phyloP scores from a whole-genome alignment of 192 early-diverging fungal genomes.

The Gamsiella multidivaricata region DNA sequence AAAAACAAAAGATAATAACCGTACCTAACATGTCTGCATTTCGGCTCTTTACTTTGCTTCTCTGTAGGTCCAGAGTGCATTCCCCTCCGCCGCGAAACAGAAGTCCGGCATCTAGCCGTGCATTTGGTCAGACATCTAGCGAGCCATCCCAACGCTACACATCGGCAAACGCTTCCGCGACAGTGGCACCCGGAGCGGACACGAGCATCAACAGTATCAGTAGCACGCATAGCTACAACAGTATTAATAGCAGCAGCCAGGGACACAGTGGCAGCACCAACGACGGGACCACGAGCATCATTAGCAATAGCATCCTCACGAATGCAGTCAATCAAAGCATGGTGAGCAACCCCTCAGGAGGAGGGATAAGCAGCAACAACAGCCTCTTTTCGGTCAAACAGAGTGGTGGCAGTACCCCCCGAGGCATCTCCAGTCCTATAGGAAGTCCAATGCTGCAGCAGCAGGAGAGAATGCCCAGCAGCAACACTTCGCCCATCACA shows the following conservation, averaged over 20 bases:
- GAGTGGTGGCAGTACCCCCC: slow-evolving; percentile 14
- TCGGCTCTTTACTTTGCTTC: slow-evolving; percentile 4
- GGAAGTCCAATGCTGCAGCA: neutral
- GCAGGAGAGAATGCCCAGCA: slow-evolving; percentile 8
- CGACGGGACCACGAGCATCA: slow-evolving; percentile 21
- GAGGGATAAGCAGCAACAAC: slow-evolving; percentile 42
- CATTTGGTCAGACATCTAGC: slow-evolving; percentile 7
- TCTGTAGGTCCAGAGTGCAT: slow-evolving; percentile 15
- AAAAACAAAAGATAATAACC: too few relatives aligned
- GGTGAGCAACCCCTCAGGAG: neutral
- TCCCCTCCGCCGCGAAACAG: slow-evolving; percentile 20
- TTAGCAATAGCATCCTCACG: slow-evolving; percentile 49
- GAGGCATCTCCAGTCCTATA: slow-evolving; percentile 5
- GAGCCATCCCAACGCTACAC: slow-evolving; percentile 5
- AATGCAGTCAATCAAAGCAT: slow-evolving; percentile 36
- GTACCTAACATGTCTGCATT: too few relatives aligned
- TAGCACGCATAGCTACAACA: slow-evolving; percentile 25
- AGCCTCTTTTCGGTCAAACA: slow-evolving; percentile 41
- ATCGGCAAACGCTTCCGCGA: neutral
- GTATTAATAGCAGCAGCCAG: slow-evolving; percentile 14
- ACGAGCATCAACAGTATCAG: slow-evolving; percentile 35
- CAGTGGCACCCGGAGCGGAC: slow-evolving; percentile 19
- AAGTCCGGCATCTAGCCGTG: slow-evolving; percentile 10
- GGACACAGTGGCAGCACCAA: slow-evolving; percentile 10
- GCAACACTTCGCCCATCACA: slow-evolving; percentile 5